Evolutionary conservation across 345 rosid species (phyloP), one percentile per base, ranked within the genome.

Genomic region (Eucalyptus sideroxylon): DNA sequence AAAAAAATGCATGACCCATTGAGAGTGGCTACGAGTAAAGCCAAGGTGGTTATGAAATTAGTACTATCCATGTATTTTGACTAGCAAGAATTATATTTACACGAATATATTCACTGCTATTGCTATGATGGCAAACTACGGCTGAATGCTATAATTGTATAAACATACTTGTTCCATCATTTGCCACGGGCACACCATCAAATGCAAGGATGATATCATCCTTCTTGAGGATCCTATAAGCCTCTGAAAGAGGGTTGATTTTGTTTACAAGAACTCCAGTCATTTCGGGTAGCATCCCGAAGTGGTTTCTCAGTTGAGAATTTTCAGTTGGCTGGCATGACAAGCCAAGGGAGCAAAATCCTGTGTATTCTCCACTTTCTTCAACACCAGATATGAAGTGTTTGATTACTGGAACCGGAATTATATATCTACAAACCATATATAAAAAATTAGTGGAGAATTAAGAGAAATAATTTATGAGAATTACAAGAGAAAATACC

Each of bases 311-410:
- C 34, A 97, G 92, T 89, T 97, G 96, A 89, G 90, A 93, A 93
- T 97, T 97, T 94, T 97, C 99, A 88, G 95, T 94, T 87, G 96
- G 93, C 89, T 97, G 99, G 92, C 98, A 96, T 51, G 97, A 95
- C 88, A 97, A 92, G 87, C 99, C 98, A 91, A 96, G 92, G 65
- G 96, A 95, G 91, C 99, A 96, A 93, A 97, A 96, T 62, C 99
- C 98, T 69, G 91, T 90, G 91, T 96, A 95, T 90, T 92, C 94
- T 87, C 97, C 98, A 30, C 90, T 93, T 93, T 95, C 96, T 93
- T 94, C 95, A 89, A 96, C 95, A 24, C 96, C 97, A 86, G 91
- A 89, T 90, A 96, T 96, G 89, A 96, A 97, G 92, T 94, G 97
- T 92, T 94, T 94, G 51, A 96, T 97, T 45, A 97, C 94, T 10